A percentile compares a stretch with the other conserved stretches of the same genome.
Evolutionary conservation across 352 stramenopile genomes (phyloP).

Genomic region (Pythium apleroticum): DNA sequence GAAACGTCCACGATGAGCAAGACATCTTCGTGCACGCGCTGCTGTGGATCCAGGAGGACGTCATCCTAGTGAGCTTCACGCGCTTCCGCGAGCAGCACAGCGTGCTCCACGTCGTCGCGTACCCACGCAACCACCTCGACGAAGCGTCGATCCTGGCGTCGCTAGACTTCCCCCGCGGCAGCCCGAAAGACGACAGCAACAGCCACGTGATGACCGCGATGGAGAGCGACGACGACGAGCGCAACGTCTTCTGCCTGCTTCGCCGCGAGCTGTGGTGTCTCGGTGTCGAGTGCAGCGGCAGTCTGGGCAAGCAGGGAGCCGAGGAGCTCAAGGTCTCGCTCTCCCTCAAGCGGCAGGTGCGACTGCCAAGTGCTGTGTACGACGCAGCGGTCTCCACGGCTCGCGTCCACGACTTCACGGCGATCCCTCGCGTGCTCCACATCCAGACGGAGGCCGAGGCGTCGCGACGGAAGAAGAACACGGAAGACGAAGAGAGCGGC

Average conservation of each 20-base stretch:
- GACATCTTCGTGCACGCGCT: conserved; percentile 68
- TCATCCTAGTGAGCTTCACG: conserved; percentile 63
- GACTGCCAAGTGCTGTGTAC: conserved; percentile 40
- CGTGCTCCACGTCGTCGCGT: conserved; percentile 61
- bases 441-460: conserved; percentile 43
- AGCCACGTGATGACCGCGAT: conserved; percentile 49
- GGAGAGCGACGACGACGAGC: conserved; percentile 50
- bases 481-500: conserved; percentile 37
- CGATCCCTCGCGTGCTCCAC: conserved; percentile 59
- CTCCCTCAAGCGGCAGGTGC: conserved; percentile 44
- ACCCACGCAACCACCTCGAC: conserved; percentile 76
- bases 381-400: conserved; percentile 12
- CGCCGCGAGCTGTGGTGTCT: conserved; percentile 62
- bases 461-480: conserved; percentile 31
- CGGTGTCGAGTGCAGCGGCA: conserved; percentile 37
- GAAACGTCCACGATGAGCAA: conserved; percentile 83
- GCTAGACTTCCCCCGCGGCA: conserved; percentile 42
- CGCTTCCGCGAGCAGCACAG: conserved; percentile 55
- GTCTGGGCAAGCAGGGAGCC: conserved; percentile 34
- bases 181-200: background rate
- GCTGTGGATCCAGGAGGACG: conserved; percentile 65
- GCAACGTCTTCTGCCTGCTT: conserved; percentile 61
- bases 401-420: conserved; percentile 43
- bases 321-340: conserved; percentile 38
- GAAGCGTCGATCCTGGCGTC: conserved; percentile 54